phyloP scores from a whole-genome alignment of 352 stramenopile species.

The Globisporangium mamillatum region DNA sequence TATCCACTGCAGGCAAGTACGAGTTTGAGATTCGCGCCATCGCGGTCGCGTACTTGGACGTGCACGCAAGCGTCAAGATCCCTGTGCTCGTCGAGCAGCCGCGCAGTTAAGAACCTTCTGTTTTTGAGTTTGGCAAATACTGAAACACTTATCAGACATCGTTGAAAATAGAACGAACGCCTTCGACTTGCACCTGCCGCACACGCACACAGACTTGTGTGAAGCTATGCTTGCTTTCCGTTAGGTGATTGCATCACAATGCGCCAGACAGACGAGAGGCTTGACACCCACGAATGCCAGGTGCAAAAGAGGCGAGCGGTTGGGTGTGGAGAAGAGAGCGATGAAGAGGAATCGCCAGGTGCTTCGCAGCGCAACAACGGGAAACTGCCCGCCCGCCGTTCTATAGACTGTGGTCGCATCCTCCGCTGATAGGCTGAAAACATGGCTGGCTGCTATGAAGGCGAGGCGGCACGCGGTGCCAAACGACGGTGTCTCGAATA shows the following conservation, averaged over 20 bases:
- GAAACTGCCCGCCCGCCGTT: too few species aligned
- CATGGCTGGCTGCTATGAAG: too few species aligned
- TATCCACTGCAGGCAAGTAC: constrained; percentile 46
- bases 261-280: too few species aligned
- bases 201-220: neutral
- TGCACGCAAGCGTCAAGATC: constrained; percentile 36
- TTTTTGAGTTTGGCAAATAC: neutral
- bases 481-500: neutral
- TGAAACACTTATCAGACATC: neutral
- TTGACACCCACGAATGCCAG: too few species aligned
- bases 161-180: neutral
- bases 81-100: constrained; percentile 42
- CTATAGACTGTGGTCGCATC: too few species aligned
- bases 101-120: constrained; percentile 1
- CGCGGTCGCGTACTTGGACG: constrained; percentile 60
- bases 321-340: too few species aligned
- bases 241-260: neutral
- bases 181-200: too few species aligned
- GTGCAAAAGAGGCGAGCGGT: too few species aligned
- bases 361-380: too few species aligned
- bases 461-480: too few species aligned
- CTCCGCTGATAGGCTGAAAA: too few species aligned
- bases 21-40: constrained; percentile 75
- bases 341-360: too few species aligned
- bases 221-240: neutral